Evolutionary conservation across 441 rosid species (phyloP), one percentile per base, ranked within the genome.

Genomic region (Sinapis alba): DNA sequence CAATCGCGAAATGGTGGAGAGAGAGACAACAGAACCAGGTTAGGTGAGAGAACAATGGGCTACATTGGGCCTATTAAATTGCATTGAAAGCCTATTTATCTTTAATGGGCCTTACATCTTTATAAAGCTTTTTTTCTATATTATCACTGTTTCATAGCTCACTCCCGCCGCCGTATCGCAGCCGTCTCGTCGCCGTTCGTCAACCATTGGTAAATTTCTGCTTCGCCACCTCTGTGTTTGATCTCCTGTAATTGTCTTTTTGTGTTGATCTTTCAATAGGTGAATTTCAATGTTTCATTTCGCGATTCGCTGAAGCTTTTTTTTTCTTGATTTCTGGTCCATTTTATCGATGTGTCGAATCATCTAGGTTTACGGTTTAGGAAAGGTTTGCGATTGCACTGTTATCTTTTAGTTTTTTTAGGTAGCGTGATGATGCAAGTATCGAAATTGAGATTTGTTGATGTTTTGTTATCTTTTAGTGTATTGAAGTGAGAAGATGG

Each of bases 1-100:
- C 6, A 51, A 68, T 36, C 65, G 65, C 28, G 16, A 23, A 50
- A 69, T 4, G 10, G 19, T 23, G 13, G 21, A 28, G 4, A 23
- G 36, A 50, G 7, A 56, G 65, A 68, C 56, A 68, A 36, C 59
- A 41, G 3, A 53, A 76, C 53, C 59, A 75, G 74, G 34, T 61
- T 19, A 61, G 53, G 75, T 45, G 56, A 70, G 3, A 64, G 20
- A 57, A 47, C 0, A 23, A 65, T 70, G 75, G 71, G 71, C 75
- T 13, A 0, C 0, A 15, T 5, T 69, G 79, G 75, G 79, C 79
- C 65, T 54, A 11, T 11, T 6, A 5, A 8, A 60, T 43, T 16
- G 7, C 51, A 16, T n/a, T 45, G 0, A 45, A 1, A 19, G 34
- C 62, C 36, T 4, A 3, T 28, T 15, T 7, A 30, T 4, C 15